These are phyloP conservation scores for Podaxis rugospora DNA, from an alignment of 768 basidiomycete species.

Conservation along the genomic window DNA sequence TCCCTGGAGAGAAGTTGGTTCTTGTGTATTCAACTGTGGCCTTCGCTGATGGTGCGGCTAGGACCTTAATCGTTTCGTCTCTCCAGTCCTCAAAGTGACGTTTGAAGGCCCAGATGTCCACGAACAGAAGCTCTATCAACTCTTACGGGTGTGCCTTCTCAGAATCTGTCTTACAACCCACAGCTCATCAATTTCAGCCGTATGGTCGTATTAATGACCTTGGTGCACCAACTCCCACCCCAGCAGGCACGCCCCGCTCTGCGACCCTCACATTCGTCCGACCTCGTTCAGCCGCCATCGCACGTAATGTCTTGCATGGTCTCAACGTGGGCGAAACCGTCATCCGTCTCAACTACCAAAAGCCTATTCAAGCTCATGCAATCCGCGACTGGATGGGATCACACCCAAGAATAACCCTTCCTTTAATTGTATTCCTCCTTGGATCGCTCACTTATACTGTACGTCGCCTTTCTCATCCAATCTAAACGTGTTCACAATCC, in stretches of 20 bases:
- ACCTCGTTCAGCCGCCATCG: constrained; percentile 68
- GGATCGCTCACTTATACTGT: constrained; percentile 89
- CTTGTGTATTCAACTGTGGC: not conserved
- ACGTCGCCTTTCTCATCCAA: constrained; percentile 19
- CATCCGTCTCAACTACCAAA: constrained; percentile 55
- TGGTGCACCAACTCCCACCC: constrained; percentile 49
- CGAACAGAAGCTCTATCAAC: constrained; percentile 73
- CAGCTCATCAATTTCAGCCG: constrained; percentile 33
- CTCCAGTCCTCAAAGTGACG: constrained; percentile 63
- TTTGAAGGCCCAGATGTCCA: constrained; percentile 89
- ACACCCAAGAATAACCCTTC: constrained; percentile 85
- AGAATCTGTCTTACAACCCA: not conserved
- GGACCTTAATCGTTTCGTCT: constrained; percentile 86
- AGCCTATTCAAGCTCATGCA: constrained; percentile 59
- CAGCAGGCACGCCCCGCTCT: constrained; percentile 64
- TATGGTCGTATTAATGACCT: constrained; percentile 80
- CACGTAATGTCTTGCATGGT: constrained; percentile 80
- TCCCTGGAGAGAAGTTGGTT: constrained; percentile 75
- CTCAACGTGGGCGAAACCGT: constrained; percentile 40
- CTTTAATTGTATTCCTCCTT: constrained; percentile 80
- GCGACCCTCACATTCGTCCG: constrained; percentile 59
- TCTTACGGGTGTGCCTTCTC: constrained; percentile 59
- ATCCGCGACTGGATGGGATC: constrained; percentile 75
- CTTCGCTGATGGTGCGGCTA: constrained; percentile 22
- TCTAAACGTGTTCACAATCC: not conserved